Base-by-base conservation (phyloP, 768 basidiomycete genomes). In the Panellus pusillus region DNA sequence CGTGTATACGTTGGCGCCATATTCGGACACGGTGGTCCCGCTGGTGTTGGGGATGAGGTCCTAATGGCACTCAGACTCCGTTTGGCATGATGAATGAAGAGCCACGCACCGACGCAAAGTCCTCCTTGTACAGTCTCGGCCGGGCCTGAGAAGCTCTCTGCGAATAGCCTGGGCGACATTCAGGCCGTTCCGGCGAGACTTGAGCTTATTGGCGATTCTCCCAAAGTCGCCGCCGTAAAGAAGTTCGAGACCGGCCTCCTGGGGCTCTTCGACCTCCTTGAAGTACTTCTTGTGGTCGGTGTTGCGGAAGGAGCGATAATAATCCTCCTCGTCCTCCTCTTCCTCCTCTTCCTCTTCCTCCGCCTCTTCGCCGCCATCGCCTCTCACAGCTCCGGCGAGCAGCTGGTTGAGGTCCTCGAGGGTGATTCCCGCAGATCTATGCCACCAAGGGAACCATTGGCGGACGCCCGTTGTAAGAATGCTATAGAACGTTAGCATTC, bases 171-270 rank as follows among this genome's bases (percentile, higher is more conserved):
- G 77, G 19, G 82, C 70, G n/a, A 86, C 45, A 55, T 82, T 89
- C 35, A 64, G 64, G 31, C 72, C 63, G 37, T 74, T 71, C 27
- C 68, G 71, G 41, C 74, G 72, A 29, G 72, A 68, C 57, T 70
- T 74, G 13, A 77, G 64, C 64, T 84, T 84, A 50, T 74, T 69
- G 32, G 74, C 72, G 31, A 90, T 74, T 52, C 80, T 71, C 15
- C 92, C 92, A 68, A 93, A 96, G 48, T 93, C 89, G 42, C 93
- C 93, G 60, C 84, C 78, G 59, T 79, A 79, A 9, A 91, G 75
- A 12, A 96, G 74, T 38, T 80, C 74, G 14, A 84, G 62, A 2
- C 93, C 93, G 29, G 71, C 75, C 46, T 79, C 61, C 66, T 86
- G 80, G 6, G 91, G 87, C 53, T 86, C 79, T 17, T 68, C 81